These are phyloP conservation scores for Phialocephala sp. DNA, from an alignment of 2,329 filamentous ascomycete species.

Conservation along the genomic window DNA sequence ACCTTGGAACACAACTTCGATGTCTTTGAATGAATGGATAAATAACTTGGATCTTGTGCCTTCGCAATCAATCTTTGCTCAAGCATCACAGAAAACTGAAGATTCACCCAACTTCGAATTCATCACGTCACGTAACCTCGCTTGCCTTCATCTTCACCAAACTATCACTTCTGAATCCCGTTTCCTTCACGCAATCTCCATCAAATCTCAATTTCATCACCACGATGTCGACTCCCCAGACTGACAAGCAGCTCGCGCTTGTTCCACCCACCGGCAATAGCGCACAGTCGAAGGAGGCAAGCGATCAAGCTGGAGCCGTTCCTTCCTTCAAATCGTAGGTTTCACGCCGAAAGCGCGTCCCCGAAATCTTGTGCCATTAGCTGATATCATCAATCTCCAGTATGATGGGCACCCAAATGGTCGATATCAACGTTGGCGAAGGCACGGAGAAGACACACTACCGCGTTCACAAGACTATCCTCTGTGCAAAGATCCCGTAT, in stretches of 20 bases:
- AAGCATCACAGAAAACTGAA: too few relatives aligned
- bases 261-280: not conserved
- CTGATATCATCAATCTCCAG: not conserved
- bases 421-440: conserved; percentile 17
- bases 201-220: not conserved
- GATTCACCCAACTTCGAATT: too few relatives aligned
- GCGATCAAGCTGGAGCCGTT: not conserved
- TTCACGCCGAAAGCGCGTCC: not conserved
- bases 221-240: not conserved
- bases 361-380: not conserved
- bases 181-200: not conserved
- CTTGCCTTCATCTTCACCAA: too few relatives aligned
- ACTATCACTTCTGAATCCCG: too few relatives aligned
- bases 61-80: too few relatives aligned
- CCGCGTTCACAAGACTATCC: conserved; percentile 18
- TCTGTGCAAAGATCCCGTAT: conserved; percentile 19
- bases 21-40: too few relatives aligned
- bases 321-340: not conserved
- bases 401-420: conserved; percentile 13
- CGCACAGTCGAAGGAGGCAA: not conserved
- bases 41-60: too few relatives aligned
- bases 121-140: too few relatives aligned
- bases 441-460: conserved; percentile 7
- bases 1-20: too few relatives aligned
- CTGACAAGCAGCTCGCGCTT: too few relatives aligned